phyloP scores from a whole-genome alignment of 805 yeast genomes.

The Saccharomycopsis fibuligera region DNA sequence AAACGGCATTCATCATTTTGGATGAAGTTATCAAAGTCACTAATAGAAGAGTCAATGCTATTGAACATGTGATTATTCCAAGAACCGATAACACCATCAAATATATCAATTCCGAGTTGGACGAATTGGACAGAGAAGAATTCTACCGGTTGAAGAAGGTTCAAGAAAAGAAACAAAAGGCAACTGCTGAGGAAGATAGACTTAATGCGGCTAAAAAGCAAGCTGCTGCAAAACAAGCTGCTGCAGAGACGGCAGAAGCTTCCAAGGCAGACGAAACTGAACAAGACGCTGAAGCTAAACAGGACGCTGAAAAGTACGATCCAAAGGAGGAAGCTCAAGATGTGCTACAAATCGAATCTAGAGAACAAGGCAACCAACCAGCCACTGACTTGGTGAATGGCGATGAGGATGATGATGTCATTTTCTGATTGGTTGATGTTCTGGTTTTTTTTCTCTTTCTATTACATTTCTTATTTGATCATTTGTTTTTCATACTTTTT shows the following conservation, averaged over 20 bases:
- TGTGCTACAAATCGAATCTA: slow-evolving; percentile 8
- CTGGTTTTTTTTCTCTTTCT: too few species aligned
- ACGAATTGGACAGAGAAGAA: slow-evolving; percentile 97
- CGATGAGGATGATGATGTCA: slow-evolving; percentile 30
- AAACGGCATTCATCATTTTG: slow-evolving; percentile 91
- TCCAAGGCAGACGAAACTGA: slow-evolving; percentile 24
- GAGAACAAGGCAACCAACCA: slow-evolving; percentile 13
- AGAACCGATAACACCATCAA: slow-evolving; percentile 93
- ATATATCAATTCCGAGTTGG: slow-evolving; percentile 90
- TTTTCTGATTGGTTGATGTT: slow-evolving; percentile 8
- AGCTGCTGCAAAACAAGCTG: slow-evolving; percentile 21
- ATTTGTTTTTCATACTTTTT: too few species aligned
- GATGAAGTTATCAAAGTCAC: slow-evolving; percentile 98
- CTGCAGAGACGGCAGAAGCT: slow-evolving; percentile 22
- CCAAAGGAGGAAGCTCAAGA: slow-evolving; percentile 9
- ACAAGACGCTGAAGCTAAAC: slow-evolving; percentile 25
- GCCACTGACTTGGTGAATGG: slow-evolving; percentile 27
- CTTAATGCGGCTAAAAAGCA: slow-evolving; percentile 35
- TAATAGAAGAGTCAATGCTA: slow-evolving; percentile 96
- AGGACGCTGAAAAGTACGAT: slow-evolving; percentile 20
- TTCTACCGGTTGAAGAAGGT: slow-evolving; percentile 94
- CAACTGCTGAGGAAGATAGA: slow-evolving; percentile 57
- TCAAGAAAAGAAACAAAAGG: slow-evolving; percentile 87
- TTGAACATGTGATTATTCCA: slow-evolving; percentile 96
- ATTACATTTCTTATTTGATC: not conserved